phyloP scores from a whole-genome alignment of 1,284 basidiomycete genomes.

The Marasmius tenuissimus region DNA sequence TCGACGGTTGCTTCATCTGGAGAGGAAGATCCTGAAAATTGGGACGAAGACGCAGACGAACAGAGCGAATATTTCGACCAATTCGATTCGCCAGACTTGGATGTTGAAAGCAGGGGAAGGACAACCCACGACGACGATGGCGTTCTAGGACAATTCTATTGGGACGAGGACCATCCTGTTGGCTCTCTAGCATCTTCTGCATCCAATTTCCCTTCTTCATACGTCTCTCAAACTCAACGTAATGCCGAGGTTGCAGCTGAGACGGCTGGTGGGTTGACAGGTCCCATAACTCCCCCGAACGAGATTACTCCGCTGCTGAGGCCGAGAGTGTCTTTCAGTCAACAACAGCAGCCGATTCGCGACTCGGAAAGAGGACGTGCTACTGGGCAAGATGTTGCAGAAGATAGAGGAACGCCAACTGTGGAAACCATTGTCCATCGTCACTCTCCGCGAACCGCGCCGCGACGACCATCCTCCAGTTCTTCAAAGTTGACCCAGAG shows the following conservation, averaged over 20 bases:
- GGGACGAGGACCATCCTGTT: constrained; percentile 35
- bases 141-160: constrained; percentile 43
- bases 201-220: background rate
- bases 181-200: background rate
- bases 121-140: constrained; percentile 22
- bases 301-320: constrained; percentile 15
- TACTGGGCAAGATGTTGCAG: background rate
- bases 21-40: constrained; percentile 19
- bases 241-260: background rate
- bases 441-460: constrained; percentile 8
- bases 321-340: constrained; percentile 12
- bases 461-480: constrained; percentile 27
- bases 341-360: background rate
- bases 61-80: constrained; percentile 37
- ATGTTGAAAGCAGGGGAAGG: constrained; percentile 6
- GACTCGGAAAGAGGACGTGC: background rate
- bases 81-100: constrained; percentile 17
- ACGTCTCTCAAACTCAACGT: background rate
- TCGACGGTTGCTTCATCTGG: constrained; percentile 56
- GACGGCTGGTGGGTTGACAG: background rate
- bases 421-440: constrained; percentile 6
- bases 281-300: background rate
- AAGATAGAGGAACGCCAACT: background rate
- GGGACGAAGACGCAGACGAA: constrained; percentile 33
- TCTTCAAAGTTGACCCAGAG: constrained; percentile 27